Percentiles rank a stretch among this genome's conserved stretches.
Conservation (phyloP, 768 basidiomycete genomes). For the Agaricus blazei region DNA sequence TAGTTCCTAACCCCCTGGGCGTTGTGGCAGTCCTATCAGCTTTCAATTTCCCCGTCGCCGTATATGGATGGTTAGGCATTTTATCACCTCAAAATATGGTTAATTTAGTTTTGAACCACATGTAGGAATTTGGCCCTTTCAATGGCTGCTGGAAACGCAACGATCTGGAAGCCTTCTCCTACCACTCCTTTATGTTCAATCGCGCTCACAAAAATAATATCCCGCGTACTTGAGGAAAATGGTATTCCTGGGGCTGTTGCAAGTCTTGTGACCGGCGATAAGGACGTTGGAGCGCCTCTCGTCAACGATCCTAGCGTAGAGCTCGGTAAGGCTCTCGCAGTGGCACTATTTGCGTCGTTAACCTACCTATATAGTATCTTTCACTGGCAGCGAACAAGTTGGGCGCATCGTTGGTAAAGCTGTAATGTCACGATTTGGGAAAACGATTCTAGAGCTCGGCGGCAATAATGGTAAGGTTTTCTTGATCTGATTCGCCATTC, state of each 20-base stretch:
- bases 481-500: conserved; percentile 6
- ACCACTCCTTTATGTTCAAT: conserved; percentile 88
- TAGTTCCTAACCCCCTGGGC: conserved; percentile 87
- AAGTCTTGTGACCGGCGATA: conserved; percentile 77
- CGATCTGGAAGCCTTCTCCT: conserved; percentile 93
- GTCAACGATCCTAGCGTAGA: conserved; percentile 73
- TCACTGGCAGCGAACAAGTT: conserved; percentile 89
- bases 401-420: conserved; percentile 84
- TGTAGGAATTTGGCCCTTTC: conserved; percentile 87
- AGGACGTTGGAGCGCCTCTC: conserved; percentile 73
- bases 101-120: conserved; percentile 1
- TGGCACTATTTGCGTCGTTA: conserved; percentile 5
- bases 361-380: conserved; percentile 59
- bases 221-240: conserved; percentile 76
- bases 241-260: conserved; percentile 82
- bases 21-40: conserved; percentile 76
- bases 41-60: conserved; percentile 95
- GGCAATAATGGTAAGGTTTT: conserved; percentile 82
- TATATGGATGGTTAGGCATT: conserved; percentile 73
- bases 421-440: conserved; percentile 86
- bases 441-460: conserved; percentile 85
- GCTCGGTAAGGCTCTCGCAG: conserved; percentile 47
- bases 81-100: not conserved
- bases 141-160: conserved; percentile 86
- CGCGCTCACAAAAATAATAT: conserved; percentile 82